Evolutionary conservation across 2,329 filamentous ascomycete species (phyloP), one percentile per base, ranked within the genome.

Genomic region (Colletotrichum sojae): DNA sequence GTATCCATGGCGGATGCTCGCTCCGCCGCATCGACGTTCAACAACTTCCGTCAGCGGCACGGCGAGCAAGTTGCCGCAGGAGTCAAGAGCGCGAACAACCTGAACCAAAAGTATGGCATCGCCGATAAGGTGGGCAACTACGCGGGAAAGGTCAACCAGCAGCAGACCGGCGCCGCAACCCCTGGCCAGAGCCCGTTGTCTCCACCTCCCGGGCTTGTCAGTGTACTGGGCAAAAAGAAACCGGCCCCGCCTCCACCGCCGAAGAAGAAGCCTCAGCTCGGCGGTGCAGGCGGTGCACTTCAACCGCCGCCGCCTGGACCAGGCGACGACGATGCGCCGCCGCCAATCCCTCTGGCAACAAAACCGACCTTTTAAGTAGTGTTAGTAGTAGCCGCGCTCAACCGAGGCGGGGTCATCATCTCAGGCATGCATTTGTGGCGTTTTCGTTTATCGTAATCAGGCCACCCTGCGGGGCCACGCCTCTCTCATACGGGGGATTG

Each of bases 31-130:
- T 83, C 84, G 31, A 92, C 89, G 45, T 86, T 87, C 46, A 90
- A 89, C 71, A 91, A 91, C 75, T 92, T 94, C 77, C 89, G 90
- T 15, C 88, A 93, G 76, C 82, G 90, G 31, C 91, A 94, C 73
- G 88, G 90, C 4, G 91, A 91, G 18, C 89, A 93, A 76, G 87
- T 92, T 6, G 86, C 88, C 1, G 81, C 87, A 6, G 91, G 91
- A 0, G 83, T 86, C 73, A 82, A 84, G 74, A 85, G 83, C 20
- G 89, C 90, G 4, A 88, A 86, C 69, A 82, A 80, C 2, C 73
- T 91, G 63, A 88, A 90, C 63, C 86, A 90, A 75, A 91, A 89
- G 75, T 91, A 91, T 73, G 88, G 87, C 4, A 80, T 90, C 5
- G 69, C 77, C 43, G 78, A 82, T 46, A 83, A 79, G 71, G 73